Evolutionary conservation across 169 alveolate species (phyloP).

Genomic region (Eimeria sp.): DNA sequence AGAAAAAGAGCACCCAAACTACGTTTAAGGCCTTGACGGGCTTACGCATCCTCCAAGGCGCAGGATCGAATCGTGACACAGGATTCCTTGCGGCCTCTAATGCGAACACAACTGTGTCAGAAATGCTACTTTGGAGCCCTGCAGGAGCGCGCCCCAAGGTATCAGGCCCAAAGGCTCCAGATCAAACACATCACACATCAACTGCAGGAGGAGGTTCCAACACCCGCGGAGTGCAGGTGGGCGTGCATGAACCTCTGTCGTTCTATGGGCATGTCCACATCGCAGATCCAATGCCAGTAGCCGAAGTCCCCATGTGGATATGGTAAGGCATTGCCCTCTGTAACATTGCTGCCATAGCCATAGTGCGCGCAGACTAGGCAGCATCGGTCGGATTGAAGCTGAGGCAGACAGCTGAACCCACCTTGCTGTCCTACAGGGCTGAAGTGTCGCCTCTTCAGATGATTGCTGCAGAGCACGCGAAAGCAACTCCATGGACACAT

Average conservation of each 20-base stretch:
- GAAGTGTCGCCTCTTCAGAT: background rate
- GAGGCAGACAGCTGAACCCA: background rate
- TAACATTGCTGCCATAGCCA: background rate
- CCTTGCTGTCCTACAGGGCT: background rate
- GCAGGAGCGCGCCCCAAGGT: background rate
- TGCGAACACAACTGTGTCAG: background rate
- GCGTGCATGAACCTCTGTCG: constrained; percentile 68
- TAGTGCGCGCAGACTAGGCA: background rate
- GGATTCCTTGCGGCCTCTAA: background rate
- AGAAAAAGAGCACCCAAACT: background rate
- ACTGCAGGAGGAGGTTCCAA: background rate
- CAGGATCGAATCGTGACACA: background rate
- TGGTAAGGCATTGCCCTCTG: background rate
- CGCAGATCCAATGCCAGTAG: constrained; percentile 35
- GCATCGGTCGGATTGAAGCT: background rate
- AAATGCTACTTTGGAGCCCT: background rate
- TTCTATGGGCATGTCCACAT: constrained; percentile 53
- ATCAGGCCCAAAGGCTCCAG: background rate
- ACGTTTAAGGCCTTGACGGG: background rate
- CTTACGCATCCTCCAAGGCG: background rate
- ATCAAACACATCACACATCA: background rate
- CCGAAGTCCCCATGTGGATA: constrained; percentile 64
- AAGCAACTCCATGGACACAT: background rate
- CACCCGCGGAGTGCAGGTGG: constrained; percentile 33
- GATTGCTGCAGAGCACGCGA: background rate